These are phyloP conservation scores for Fragaria nilgerrensis DNA, from an alignment of 306 rosid species.

Conservation along the genomic window DNA sequence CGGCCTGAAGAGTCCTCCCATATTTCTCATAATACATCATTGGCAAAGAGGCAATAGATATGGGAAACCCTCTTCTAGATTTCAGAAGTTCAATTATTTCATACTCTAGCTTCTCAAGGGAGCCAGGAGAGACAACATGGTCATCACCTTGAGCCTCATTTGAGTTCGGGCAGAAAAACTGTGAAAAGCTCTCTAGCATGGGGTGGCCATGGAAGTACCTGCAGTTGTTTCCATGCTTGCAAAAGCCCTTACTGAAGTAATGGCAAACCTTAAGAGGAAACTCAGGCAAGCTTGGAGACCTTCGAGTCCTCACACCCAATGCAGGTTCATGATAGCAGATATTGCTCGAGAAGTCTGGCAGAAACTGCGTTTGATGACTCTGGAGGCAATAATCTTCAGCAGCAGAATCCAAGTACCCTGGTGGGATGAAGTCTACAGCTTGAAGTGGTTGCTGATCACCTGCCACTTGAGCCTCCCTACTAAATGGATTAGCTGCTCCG, in stretches of 20 bases:
- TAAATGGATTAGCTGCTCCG: constrained; percentile 14
- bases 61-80: constrained; percentile 37
- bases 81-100: constrained; percentile 48
- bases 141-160: constrained; percentile 35
- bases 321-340: constrained; percentile 32
- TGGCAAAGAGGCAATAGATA: constrained; percentile 49
- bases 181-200: constrained; percentile 27
- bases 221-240: constrained; percentile 47
- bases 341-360: constrained; percentile 32
- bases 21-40: constrained; percentile 38
- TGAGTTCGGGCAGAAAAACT: constrained; percentile 12
- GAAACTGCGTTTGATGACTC: constrained; percentile 27
- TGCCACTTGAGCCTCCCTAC: constrained; percentile 36
- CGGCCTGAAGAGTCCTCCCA: constrained; percentile 46
- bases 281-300: constrained; percentile 45
- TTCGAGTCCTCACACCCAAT: constrained; percentile 29
- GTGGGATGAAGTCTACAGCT: constrained; percentile 27
- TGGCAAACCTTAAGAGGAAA: constrained; percentile 42
- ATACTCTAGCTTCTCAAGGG: constrained; percentile 37
- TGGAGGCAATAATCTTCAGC: constrained; percentile 28
- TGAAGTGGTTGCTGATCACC: constrained; percentile 29
- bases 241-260: constrained; percentile 48
- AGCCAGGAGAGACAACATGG: constrained; percentile 24
- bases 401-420: constrained; percentile 23
- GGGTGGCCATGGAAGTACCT: constrained; percentile 41